These are phyloP conservation scores for Medicago arabica DNA, from an alignment of 306 rosid genomes.

Conservation along the genomic window DNA sequence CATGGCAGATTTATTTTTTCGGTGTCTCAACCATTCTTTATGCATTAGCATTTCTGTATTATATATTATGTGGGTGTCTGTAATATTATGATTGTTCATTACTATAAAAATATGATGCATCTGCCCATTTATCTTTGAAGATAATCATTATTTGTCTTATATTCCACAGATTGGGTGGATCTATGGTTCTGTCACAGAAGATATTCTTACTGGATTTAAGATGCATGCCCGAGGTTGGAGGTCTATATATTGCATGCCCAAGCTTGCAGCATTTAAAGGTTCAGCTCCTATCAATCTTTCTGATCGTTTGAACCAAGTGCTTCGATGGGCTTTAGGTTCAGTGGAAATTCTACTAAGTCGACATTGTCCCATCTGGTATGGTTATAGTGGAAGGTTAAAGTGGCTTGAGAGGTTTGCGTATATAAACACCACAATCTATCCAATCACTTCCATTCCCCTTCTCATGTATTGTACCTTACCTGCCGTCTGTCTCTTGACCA, in stretches of 20 bases:
- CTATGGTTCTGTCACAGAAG: constrained; percentile 98
- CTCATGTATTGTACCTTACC: constrained; percentile 92
- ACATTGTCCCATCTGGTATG: constrained; percentile 98
- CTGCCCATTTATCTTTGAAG: neutral
- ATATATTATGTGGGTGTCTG: no score
- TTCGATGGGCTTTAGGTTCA: constrained; percentile 96
- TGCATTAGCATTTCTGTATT: neutral
- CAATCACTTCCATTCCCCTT: constrained; percentile 91
- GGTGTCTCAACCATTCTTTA: neutral
- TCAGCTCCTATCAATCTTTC: constrained; percentile 99
- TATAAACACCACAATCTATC: constrained; percentile 96
- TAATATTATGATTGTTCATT: neutral
- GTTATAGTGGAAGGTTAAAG: constrained; percentile 90
- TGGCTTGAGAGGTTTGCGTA: constrained; percentile 97
- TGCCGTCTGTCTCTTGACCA: constrained; percentile 93
- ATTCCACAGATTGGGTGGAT: constrained; percentile 94
- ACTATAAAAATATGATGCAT: constrained; percentile 1
- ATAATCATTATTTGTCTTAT: constrained; percentile 34
- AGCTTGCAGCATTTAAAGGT: constrained; percentile 94
- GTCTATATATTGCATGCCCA: constrained; percentile 92
- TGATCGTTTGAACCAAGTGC: constrained; percentile 97
- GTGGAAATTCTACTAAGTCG: constrained; percentile 96
- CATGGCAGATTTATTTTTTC: neutral
- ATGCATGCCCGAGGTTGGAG: constrained; percentile 99
- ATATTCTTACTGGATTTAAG: constrained; percentile 98